Evolutionary conservation across 1,284 basidiomycete genomes (phyloP), one percentile per base, ranked within the genome.

Genomic region (Sanghuangporus weigelae): DNA sequence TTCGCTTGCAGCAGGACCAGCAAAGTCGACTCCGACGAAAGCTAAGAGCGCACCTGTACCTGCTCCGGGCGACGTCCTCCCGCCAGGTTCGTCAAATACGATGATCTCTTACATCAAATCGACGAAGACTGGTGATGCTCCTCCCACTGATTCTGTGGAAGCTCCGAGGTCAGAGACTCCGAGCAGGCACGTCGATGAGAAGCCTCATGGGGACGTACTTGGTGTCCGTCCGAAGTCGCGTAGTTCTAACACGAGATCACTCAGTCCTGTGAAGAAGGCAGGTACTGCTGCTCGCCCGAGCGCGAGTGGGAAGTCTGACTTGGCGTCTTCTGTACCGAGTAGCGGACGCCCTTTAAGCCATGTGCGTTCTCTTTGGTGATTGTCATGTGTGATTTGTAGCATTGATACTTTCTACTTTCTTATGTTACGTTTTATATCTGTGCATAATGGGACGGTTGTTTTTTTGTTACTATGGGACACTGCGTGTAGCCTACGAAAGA

Each of bases 341-440:
- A 74, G 80, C 63, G 80, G 82, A 68, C 85, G 84, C 73, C 85
- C 89, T 68, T 76, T 91, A 78, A 86, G 82, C 76, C 90, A 92
- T 85, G 89, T 92, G 84, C 87, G 89, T 92, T 82, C 81, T 79
- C 82, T 84, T 80, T 79, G 85, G 84, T 84, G 78, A 85, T 82
- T 77, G 66, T 61, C 53, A 68, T 64, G 63, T 62, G 53, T 39
- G 35, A 60, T 55, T 55, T 55, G 61, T 40, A 62, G 57, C 40
- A 61, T 66, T 56, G 59, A 69, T 68, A 55, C 71, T 71, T 71
- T 77, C 74, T 78, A 79, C 76, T 79, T 71, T 72, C 68, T 70
- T 64, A 67, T 71, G 70, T 67, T 69, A 71, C 63, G 75, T 68
- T 70, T 62, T 69, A 64, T 75, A 69, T 68, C 69, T 71, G 69